phyloP scores from a whole-genome alignment of 345 rosid species.

The Bruguiera parviflora region DNA sequence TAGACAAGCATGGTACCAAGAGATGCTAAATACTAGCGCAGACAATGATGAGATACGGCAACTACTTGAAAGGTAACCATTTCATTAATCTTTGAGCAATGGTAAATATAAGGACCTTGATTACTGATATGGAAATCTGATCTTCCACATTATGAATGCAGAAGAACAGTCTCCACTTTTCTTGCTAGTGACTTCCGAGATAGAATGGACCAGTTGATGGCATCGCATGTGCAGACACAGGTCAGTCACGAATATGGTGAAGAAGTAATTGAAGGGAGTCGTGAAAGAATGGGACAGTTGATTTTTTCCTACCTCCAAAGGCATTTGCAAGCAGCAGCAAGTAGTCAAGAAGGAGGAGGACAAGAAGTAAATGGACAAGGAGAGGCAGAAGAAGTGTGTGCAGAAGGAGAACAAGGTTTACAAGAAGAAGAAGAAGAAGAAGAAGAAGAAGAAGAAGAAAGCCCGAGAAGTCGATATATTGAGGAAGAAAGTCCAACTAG shows the following conservation, averaged over 20 bases:
- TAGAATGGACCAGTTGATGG: constrained; percentile 65
- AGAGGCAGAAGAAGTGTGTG: constrained; percentile 5
- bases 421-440: constrained; percentile 25
- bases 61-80: constrained; percentile 63
- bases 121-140: constrained; percentile 6
- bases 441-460: constrained; percentile 26
- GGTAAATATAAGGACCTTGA: neutral
- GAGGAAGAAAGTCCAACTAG: constrained; percentile 19
- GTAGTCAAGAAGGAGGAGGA: constrained; percentile 9
- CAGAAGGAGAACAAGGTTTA: constrained; percentile 1
- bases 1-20: constrained; percentile 65
- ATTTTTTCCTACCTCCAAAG: constrained; percentile 28
- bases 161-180: constrained; percentile 72
- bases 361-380: neutral
- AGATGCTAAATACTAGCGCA: constrained; percentile 50
- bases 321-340: constrained; percentile 11
- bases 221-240: constrained; percentile 42
- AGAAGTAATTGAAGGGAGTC: constrained; percentile 21
- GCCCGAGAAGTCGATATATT: neutral
- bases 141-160: constrained; percentile 24
- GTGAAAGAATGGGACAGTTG: constrained; percentile 32
- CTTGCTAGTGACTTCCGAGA: constrained; percentile 64
- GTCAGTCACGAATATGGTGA: constrained; percentile 22
- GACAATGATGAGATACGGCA: constrained; percentile 59
- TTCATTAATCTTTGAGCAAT: neutral